phyloP scores from a whole-genome alignment of 31 red algal genomes.

The Asparagopsis taxiformis region DNA sequence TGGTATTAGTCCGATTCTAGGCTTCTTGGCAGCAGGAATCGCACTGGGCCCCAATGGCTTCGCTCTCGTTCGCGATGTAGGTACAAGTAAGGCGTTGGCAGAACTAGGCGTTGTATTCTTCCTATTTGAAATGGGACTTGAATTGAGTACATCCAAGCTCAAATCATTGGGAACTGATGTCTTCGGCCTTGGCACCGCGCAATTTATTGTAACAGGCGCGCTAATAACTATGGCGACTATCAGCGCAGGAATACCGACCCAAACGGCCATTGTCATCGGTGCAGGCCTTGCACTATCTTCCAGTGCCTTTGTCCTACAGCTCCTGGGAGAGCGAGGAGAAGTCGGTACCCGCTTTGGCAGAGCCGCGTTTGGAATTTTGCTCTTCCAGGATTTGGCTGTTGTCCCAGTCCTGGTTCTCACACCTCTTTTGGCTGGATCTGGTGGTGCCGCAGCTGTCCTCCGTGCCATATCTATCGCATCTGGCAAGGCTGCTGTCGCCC shows the following conservation, averaged over 20 bases:
- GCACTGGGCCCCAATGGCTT: slow-evolving; percentile 93
- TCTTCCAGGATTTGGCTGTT: slow-evolving; percentile 96
- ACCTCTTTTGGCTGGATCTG: slow-evolving; percentile 81
- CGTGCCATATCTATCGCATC: slow-evolving; percentile 78
- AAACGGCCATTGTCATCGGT: slow-evolving; percentile 76
- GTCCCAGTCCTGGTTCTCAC: slow-evolving; percentile 93
- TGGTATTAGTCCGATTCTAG: slow-evolving; percentile 91
- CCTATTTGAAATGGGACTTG: slow-evolving; percentile 99
- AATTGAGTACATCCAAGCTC: slow-evolving; percentile 81
- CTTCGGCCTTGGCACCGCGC: slow-evolving; percentile 89
- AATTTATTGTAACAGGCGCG: slow-evolving; percentile 82
- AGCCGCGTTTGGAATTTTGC: slow-evolving; percentile 91
- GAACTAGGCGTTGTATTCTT: slow-evolving; percentile 98
- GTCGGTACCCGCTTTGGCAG: slow-evolving; percentile 89
- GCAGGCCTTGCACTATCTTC: slow-evolving; percentile 87
- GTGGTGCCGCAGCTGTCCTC: slow-evolving; percentile 65
- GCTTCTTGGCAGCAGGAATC: slow-evolving; percentile 92
- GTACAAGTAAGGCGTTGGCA: slow-evolving; percentile 82
- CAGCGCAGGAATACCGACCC: slow-evolving; percentile 50
- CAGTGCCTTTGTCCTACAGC: slow-evolving; percentile 98
- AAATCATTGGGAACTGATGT: slow-evolving; percentile 87
- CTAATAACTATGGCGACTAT: slow-evolving; percentile 54
- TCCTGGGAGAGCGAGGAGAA: slow-evolving; percentile 85
- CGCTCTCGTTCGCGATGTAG: slow-evolving; percentile 83
- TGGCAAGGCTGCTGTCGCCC: slow-evolving; percentile 78